Evolutionary conservation across 2,329 filamentous ascomycete genomes (phyloP).

Genomic region (Cladophialophora psammophila): DNA sequence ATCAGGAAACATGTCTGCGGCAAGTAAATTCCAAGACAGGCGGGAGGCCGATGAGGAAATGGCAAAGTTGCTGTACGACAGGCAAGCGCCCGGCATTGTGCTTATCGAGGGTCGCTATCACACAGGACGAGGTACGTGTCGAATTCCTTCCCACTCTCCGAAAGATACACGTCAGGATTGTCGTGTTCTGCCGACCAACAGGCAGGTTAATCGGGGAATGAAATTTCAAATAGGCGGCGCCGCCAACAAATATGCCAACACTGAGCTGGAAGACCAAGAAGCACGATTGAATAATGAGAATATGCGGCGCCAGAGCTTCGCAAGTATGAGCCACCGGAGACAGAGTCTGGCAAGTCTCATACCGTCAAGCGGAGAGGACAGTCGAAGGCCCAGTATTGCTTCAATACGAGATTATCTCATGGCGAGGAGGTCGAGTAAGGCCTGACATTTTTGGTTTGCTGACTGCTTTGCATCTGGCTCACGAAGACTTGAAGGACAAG

Average conservation of each 20-base stretch:
- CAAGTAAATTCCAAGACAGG: conserved; percentile 46
- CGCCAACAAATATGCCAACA: conserved; percentile 39
- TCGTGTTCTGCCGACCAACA: not conserved
- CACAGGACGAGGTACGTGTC: conserved; percentile 51
- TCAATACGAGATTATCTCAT: conserved; percentile 28
- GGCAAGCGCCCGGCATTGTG: conserved; percentile 60
- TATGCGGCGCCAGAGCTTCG: conserved; percentile 25
- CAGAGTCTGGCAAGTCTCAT: conserved; percentile 13
- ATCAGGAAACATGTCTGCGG: conserved; percentile 25
- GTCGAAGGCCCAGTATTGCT: conserved; percentile 24
- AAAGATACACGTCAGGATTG: not conserved
- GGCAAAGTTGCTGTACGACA: conserved; percentile 82
- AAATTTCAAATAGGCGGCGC: conserved; percentile 35
- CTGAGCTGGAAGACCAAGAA: conserved; percentile 41
- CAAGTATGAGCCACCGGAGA: conserved; percentile 19
- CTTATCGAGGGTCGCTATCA: conserved; percentile 50
- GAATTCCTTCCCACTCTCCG: not conserved
- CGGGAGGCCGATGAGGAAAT: conserved; percentile 65
- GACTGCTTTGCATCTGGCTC: not conserved
- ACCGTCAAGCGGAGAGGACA: conserved; percentile 12
- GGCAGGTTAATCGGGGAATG: not conserved
- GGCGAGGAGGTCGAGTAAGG: conserved; percentile 22
- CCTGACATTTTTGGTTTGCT: conserved; percentile 5
- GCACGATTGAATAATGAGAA: conserved; percentile 44
- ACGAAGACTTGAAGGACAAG: not conserved